These are phyloP conservation scores for Mimosa pudica DNA, from an alignment of 306 rosid species.

Conservation along the genomic window DNA sequence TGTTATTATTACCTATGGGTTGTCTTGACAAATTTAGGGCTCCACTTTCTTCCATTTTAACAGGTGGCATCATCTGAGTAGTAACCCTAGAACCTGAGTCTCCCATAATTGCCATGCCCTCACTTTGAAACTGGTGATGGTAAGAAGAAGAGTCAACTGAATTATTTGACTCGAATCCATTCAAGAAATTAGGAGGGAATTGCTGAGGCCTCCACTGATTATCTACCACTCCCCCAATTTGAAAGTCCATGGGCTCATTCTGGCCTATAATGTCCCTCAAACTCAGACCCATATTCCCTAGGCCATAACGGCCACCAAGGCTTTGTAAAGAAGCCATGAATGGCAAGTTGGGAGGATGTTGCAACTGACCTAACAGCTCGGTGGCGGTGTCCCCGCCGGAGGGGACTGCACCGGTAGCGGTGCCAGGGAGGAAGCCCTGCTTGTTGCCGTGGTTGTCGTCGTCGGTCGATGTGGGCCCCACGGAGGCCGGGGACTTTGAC, in stretches of 20 bases:
- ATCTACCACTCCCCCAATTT: slow-evolving; percentile 40
- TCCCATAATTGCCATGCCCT: slow-evolving; percentile 29
- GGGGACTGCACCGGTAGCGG: slow-evolving; percentile 43
- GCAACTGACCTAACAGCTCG: slow-evolving; percentile 47
- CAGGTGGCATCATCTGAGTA: slow-evolving; percentile 42
- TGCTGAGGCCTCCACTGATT: slow-evolving; percentile 73
- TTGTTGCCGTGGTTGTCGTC: slow-evolving; percentile 11
- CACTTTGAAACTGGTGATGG: slow-evolving; percentile 48
- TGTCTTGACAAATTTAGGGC: slow-evolving; percentile 48
- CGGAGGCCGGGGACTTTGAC: slow-evolving; percentile 61
- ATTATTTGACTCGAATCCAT: slow-evolving; percentile 48
- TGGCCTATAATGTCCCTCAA: slow-evolving; percentile 60
- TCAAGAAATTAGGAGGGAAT: slow-evolving; percentile 61
- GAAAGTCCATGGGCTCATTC: slow-evolving; percentile 56
- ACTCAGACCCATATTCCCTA: slow-evolving; percentile 58
- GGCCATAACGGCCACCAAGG: slow-evolving; percentile 53
- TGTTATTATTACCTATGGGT: slow-evolving; percentile 25
- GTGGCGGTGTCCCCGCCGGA: slow-evolving; percentile 34
- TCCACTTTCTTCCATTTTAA: slow-evolving; percentile 58
- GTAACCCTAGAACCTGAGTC: slow-evolving; percentile 61
- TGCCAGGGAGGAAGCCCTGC: slow-evolving; percentile 36
- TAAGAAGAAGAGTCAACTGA: slow-evolving; percentile 33
- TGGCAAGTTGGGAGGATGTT: slow-evolving; percentile 55
- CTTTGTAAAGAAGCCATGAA: slow-evolving; percentile 72
- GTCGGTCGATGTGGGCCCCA: neutral